These are phyloP conservation scores for Spathaspora passalidarum DNA, from an alignment of 805 yeast species.

Conservation along the genomic window DNA sequence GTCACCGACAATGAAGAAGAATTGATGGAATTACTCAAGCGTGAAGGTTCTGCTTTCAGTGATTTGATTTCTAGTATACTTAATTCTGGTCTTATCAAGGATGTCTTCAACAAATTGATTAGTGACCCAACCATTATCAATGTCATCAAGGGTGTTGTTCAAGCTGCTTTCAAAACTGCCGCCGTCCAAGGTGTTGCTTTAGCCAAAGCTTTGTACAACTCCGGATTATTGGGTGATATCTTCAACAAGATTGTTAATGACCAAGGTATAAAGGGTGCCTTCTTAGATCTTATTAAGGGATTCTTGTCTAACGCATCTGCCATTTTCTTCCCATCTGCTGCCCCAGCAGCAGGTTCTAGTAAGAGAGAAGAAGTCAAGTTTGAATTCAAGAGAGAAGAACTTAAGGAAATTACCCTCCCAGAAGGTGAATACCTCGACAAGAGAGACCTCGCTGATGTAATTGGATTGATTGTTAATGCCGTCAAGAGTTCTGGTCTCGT, in stretches of 20 bases:
- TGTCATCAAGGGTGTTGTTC: slow-evolving; percentile 23
- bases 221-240: slow-evolving; percentile 35
- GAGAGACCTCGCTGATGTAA: slow-evolving; percentile 32
- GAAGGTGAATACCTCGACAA: slow-evolving; percentile 27
- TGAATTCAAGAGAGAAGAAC: neutral
- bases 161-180: slow-evolving; percentile 31
- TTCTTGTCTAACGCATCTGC: neutral
- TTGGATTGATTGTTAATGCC: slow-evolving; percentile 24
- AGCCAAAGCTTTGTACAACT: slow-evolving; percentile 38
- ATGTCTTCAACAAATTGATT: slow-evolving; percentile 34
- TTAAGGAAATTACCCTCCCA: neutral
- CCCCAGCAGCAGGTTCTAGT: slow-evolving; percentile 5
- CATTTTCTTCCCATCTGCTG: neutral
- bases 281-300: slow-evolving; percentile 22
- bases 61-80: slow-evolving; percentile 35
- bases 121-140: slow-evolving; percentile 25
- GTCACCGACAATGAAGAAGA: slow-evolving; percentile 22
- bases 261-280: slow-evolving; percentile 28
- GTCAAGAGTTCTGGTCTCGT: slow-evolving; percentile 36
- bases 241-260: slow-evolving; percentile 31
- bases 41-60: slow-evolving; percentile 35
- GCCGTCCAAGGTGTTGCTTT: slow-evolving; percentile 40
- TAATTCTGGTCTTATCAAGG: slow-evolving; percentile 36
- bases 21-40: slow-evolving; percentile 23
- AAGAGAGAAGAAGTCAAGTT: slow-evolving; percentile 8